Evolutionary conservation across 805 yeast species (phyloP).

Genomic region (Schwanniomyces pseudopolymorphus): DNA sequence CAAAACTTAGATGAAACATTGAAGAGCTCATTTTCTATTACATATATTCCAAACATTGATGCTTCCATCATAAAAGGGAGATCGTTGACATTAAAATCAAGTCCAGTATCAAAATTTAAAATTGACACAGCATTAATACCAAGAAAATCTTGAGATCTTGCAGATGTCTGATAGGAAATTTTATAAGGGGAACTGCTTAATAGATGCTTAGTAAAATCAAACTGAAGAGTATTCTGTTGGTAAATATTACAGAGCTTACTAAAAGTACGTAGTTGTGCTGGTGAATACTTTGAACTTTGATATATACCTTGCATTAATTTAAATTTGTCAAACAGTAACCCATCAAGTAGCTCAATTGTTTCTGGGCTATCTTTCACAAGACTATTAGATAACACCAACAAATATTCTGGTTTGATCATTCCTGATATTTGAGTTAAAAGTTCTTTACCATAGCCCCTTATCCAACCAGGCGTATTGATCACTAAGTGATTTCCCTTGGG

Average conservation of each 20-base stretch:
- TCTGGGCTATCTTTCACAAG: constrained; percentile 20
- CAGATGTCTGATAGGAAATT: constrained; percentile 23
- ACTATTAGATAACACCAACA: constrained; percentile 47
- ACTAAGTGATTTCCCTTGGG: constrained; percentile 43
- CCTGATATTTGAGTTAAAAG: constrained; percentile 51
- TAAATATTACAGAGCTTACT: constrained; percentile 58
- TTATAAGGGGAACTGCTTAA: constrained; percentile 23
- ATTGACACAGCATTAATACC: constrained; percentile 27
- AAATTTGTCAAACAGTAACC: constrained; percentile 26
- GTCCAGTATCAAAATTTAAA: constrained; percentile 18
- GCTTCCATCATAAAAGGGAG: constrained; percentile 36
- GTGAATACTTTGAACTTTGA: constrained; percentile 37
- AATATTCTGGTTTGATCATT: constrained; percentile 50
- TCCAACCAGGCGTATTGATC: constrained; percentile 88
- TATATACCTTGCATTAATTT: constrained; percentile 33
- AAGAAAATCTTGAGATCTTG: constrained; percentile 2
- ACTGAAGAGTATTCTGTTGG: constrained; percentile 17
- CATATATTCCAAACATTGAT: constrained; percentile 40
- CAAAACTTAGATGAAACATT: constrained; percentile 22
- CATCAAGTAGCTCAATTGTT: constrained; percentile 26
- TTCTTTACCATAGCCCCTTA: constrained; percentile 80
- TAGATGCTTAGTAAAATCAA: constrained; percentile 23
- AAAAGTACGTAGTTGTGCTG: constrained; percentile 53
- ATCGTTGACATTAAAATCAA: constrained; percentile 22
- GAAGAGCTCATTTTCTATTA: constrained; percentile 23